Conservation (phyloP, 2,329 filamentous ascomycete species). For the Fusarium pilosicola region DNA sequence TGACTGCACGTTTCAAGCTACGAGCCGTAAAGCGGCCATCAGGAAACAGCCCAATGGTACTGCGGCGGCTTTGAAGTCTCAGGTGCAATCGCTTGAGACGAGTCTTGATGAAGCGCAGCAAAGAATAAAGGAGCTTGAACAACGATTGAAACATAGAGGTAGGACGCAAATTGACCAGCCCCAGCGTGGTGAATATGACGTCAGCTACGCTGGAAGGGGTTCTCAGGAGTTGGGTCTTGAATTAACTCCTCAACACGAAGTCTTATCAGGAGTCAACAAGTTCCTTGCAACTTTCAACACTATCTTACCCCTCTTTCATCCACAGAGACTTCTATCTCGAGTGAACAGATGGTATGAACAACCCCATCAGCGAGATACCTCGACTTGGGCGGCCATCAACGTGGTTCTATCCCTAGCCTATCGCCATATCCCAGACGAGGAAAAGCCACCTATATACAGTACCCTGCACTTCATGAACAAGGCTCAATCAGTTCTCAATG, state of each 20-base stretch:
- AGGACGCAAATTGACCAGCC: rapidly evolving
- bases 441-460: not conserved
- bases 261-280: not conserved
- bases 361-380: not conserved
- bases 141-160: not conserved
- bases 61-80: not conserved
- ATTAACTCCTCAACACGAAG: not conserved
- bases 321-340: not conserved
- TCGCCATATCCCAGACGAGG: not conserved
- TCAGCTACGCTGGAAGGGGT: not conserved
- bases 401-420: slow-evolving; percentile 18
- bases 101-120: not conserved
- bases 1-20: slow-evolving; percentile 1
- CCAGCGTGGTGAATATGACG: rapidly evolving
- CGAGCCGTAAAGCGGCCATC: not conserved
- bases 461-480: slow-evolving; percentile 4
- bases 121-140: not conserved
- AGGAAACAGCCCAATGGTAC: rapidly evolving
- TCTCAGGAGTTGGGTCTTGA: not conserved
- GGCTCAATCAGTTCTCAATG: slow-evolving; percentile 13
- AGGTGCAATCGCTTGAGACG: not conserved
- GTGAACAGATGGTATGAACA: not conserved
- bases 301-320: slow-evolving; percentile 19
- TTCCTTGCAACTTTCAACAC: slow-evolving; percentile 15
- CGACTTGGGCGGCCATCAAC: slow-evolving; percentile 28